Conservation (phyloP, 768 basidiomycete species). For the Kwoniella europaea region DNA sequence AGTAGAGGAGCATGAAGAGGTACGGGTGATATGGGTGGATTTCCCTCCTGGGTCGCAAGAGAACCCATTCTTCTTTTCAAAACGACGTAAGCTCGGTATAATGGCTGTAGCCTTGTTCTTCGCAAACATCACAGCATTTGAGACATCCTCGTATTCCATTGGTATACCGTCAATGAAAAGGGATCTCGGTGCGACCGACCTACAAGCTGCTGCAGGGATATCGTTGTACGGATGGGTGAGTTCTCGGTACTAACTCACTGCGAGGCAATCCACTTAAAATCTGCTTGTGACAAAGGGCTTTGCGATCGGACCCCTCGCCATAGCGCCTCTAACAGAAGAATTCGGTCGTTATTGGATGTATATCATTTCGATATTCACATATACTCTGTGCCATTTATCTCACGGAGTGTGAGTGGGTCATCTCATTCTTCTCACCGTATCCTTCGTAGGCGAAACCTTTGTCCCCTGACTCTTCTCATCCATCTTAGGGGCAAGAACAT, state of each 20-base stretch:
- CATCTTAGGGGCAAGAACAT: slow-evolving; percentile 54
- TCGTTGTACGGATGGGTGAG: slow-evolving; percentile 41
- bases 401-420: slow-evolving; percentile 21
- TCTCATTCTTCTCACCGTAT: too few relatives aligned
- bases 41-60: slow-evolving; percentile 41
- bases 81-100: slow-evolving; percentile 40
- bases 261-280: neutral
- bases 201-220: slow-evolving; percentile 46
- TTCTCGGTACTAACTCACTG: neutral
- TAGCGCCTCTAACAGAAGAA: slow-evolving; percentile 51
- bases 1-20: neutral
- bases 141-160: slow-evolving; percentile 46
- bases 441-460: too few relatives aligned
- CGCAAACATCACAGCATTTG: slow-evolving; percentile 39
- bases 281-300: slow-evolving; percentile 36
- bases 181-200: slow-evolving; percentile 39
- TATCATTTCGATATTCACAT: slow-evolving; percentile 24
- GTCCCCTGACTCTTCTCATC: slow-evolving; percentile 15
- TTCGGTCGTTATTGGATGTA: slow-evolving; percentile 54
- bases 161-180: slow-evolving; percentile 41
- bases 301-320: slow-evolving; percentile 49
- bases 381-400: slow-evolving; percentile 29
- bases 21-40: slow-evolving; percentile 48
- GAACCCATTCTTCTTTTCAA: slow-evolving; percentile 46
- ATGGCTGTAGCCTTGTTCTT: slow-evolving; percentile 46